These are phyloP conservation scores for Salix udensis DNA, from an alignment of 345 rosid species.

Conservation along the genomic window DNA sequence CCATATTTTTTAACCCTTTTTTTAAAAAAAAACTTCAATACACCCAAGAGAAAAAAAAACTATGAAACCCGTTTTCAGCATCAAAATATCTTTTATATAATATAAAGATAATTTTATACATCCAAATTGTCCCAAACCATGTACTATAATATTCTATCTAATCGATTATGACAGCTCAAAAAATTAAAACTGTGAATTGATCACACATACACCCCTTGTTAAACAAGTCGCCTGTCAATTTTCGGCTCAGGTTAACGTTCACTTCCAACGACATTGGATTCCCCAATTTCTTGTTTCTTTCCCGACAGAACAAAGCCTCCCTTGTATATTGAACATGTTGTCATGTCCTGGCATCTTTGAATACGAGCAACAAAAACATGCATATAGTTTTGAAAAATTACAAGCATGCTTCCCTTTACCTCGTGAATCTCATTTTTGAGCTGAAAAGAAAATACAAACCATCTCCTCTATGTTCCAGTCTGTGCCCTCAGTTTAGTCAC, in stretches of 20 bases:
- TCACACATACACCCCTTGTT: too few species aligned
- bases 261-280: not conserved
- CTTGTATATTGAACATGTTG: not conserved
- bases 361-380: not conserved
- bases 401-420: not conserved
- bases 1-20: too few species aligned
- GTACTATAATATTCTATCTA: too few species aligned
- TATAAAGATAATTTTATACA: not conserved
- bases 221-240: not conserved
- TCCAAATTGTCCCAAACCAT: not conserved
- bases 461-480: too few species aligned
- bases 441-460: not conserved
- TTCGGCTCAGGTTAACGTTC: not conserved
- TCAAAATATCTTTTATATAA: too few species aligned
- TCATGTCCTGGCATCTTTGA: not conserved
- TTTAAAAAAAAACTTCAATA: too few species aligned
- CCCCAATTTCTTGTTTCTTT: not conserved
- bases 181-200: too few species aligned
- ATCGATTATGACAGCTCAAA: not conserved
- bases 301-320: not conserved
- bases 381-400: not conserved
- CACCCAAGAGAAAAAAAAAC: too few species aligned
- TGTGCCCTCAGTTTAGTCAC: not conserved
- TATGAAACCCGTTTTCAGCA: too few species aligned
- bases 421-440: not conserved